Evolutionary conservation across 2,329 filamentous ascomycete species (phyloP), one percentile per base, ranked within the genome.

Genomic region (Diaporthe capsici): DNA sequence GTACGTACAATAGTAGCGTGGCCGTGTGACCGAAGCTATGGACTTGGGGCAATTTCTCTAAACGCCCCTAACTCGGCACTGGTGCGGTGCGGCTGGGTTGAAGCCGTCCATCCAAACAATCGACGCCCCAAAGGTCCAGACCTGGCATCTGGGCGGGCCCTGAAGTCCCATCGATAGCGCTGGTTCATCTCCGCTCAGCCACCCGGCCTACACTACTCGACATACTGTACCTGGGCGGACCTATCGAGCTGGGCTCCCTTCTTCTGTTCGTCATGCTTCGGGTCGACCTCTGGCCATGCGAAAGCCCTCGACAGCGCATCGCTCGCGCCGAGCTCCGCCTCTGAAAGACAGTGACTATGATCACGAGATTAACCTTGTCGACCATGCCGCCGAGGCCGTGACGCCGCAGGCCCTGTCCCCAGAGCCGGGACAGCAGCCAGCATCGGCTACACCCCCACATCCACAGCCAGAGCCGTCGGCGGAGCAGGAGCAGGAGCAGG

Each of bases 351-450:
- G 84, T 81, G 91, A 93, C 79, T 93, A 92, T 81, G 92, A 93
- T 80, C 93, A 94, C 83, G 92, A 92, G 82, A 95, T 96, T 81
- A 85, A 82, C 78, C 90, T 96, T 51, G 87, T 94, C 78, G 92
- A 95, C 82, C 85, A 87, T 74, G 86, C 80, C 77, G 81, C 76
- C 47, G 74, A 71, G 39, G 71, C 75, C 63, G 20, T 55, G n/a
- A 73, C 60, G 22, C 55, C 76, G 12, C 75, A 71, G 51, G 31
- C 61, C 39, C 68, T 51, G 60, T 73, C 49, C 37, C 67, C 51
- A 34, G 67, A 76, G 44, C 61, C 51, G 37, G 28, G 39, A 17
- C 76, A 58, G 39, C 72, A 68, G 20, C 39, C 49, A 58, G 61
- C 34, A 51, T 31, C 72, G 25, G 61, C 57, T 22, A 57, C 25